Conservation (phyloP, 148 eudicot genomes). For the Persicaria tinctoria region DNA sequence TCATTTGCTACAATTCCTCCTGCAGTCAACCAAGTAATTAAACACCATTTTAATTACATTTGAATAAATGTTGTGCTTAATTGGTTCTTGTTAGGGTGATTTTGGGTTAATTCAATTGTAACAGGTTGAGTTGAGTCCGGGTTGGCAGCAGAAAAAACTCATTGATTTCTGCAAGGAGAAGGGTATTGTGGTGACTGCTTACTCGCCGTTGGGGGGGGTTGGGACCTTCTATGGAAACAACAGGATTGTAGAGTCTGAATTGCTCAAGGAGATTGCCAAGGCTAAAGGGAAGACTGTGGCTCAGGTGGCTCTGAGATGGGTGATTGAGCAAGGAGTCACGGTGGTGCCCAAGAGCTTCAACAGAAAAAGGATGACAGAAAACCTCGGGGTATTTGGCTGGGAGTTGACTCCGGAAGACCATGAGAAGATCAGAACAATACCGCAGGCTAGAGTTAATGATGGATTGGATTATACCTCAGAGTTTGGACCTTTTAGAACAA, state of each 20-base stretch:
- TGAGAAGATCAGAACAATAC: slow-evolving; percentile 27
- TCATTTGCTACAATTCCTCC: slow-evolving; percentile 45
- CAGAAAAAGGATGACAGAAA: slow-evolving; percentile 51
- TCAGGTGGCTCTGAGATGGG: slow-evolving; percentile 56
- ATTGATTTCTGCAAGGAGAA: slow-evolving; percentile 43
- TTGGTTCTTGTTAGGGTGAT: background rate
- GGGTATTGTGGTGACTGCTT: slow-evolving; percentile 37
- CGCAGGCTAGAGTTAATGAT: slow-evolving; percentile 29
- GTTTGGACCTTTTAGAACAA: slow-evolving; percentile 32
- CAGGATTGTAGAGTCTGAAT: slow-evolving; percentile 33
- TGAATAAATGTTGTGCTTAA: background rate
- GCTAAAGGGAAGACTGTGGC: slow-evolving; percentile 48
- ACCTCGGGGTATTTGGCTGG: slow-evolving; percentile 37
- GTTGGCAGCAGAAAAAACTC: slow-evolving; percentile 63
- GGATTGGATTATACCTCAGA: slow-evolving; percentile 37
- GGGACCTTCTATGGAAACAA: slow-evolving; percentile 42
- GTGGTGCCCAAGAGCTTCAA: slow-evolving; percentile 45
- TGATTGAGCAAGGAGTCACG: slow-evolving; percentile 41
- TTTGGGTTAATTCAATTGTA: slow-evolving; percentile 4
- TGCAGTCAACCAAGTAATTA: slow-evolving; percentile 49
- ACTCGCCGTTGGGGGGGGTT: slow-evolving; percentile 36
- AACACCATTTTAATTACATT: background rate
- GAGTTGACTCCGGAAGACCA: slow-evolving; percentile 30
- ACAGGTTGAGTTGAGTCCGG: slow-evolving; percentile 60
- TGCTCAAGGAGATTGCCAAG: slow-evolving; percentile 42